A percentile compares a stretch with the other conserved stretches of the same genome.
These are phyloP conservation scores for Clonostachys chloroleuca DNA, from an alignment of 2,329 filamentous ascomycete species.

Conservation along the genomic window DNA sequence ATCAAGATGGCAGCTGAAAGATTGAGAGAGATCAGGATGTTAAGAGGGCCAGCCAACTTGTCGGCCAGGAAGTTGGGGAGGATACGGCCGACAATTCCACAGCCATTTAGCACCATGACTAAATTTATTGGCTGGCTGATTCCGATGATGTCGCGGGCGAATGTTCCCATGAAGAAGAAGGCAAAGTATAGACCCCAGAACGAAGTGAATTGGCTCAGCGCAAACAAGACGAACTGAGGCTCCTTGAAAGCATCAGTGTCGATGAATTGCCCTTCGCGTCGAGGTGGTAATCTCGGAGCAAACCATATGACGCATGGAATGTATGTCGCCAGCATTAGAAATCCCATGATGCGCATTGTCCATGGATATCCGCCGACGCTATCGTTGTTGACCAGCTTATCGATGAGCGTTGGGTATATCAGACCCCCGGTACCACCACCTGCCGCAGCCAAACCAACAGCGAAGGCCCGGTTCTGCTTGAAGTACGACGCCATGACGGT, in stretches of 20 bases:
- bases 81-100: constrained; percentile 53
- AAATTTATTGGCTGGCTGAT: constrained; percentile 51
- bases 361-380: constrained; percentile 17
- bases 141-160: constrained; percentile 24
- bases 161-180: constrained; percentile 45
- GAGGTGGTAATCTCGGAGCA: constrained; percentile 30
- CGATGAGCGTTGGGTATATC: constrained; percentile 21
- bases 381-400: constrained; percentile 6
- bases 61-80: constrained; percentile 57
- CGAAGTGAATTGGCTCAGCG: constrained; percentile 22
- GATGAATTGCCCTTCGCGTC: constrained; percentile 30
- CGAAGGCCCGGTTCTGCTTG: constrained; percentile 13
- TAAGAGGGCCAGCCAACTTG: constrained; percentile 48
- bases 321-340: constrained; percentile 22
- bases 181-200: constrained; percentile 32
- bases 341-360: constrained; percentile 17
- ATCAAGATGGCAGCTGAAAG: constrained; percentile 34
- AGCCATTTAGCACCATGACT: constrained; percentile 60
- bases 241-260: constrained; percentile 39
- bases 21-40: constrained; percentile 48
- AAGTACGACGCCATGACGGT: constrained; percentile 27
- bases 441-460: constrained; percentile 22
- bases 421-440: constrained; percentile 24
- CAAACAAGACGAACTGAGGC: constrained; percentile 24
- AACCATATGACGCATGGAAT: constrained; percentile 20